Conservation (phyloP, 208 protist species). For the Tritrichomonas musculus region DNA sequence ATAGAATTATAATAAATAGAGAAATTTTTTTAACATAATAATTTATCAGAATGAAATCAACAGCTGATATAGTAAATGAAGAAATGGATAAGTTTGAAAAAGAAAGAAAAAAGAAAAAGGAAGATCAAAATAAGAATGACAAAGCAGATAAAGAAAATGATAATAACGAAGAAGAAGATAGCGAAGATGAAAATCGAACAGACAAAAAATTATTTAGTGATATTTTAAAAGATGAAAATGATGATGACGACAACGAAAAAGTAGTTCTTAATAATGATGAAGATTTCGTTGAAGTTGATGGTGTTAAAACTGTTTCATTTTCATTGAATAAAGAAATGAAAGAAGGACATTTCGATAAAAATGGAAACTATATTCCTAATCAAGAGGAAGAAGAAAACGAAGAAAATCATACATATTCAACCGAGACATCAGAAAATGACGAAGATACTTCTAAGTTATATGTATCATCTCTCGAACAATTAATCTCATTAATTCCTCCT, state of each 20-base stretch:
- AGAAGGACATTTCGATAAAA: not conserved
- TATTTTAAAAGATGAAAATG: not conserved
- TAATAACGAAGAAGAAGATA: no score
- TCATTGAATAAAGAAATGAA: not conserved
- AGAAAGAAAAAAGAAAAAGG: no score
- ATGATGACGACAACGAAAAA: not conserved
- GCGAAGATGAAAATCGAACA: not conserved
- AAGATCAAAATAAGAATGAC: no score
- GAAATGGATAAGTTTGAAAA: no score
- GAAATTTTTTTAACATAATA: no score
- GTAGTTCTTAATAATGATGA: not conserved
- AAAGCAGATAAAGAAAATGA: no score
- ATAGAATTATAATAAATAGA: no score
- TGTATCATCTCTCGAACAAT: not conserved
- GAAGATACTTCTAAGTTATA: not conserved
- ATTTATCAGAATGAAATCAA: no score
- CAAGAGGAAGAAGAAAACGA: not conserved
- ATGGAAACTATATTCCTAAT: not conserved
- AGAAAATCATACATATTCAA: not conserved
- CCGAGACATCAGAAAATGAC: not conserved
- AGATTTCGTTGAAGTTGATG: conserved; percentile 1
- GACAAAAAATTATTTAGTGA: not conserved
- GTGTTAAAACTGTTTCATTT: not conserved
- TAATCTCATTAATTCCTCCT: not conserved
- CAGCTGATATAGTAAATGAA: no score